A percentile compares a stretch with the other conserved stretches of the same genome.
Conservation (phyloP, 2,329 filamentous ascomycete genomes). For the Incumbomyces delicatus region DNA sequence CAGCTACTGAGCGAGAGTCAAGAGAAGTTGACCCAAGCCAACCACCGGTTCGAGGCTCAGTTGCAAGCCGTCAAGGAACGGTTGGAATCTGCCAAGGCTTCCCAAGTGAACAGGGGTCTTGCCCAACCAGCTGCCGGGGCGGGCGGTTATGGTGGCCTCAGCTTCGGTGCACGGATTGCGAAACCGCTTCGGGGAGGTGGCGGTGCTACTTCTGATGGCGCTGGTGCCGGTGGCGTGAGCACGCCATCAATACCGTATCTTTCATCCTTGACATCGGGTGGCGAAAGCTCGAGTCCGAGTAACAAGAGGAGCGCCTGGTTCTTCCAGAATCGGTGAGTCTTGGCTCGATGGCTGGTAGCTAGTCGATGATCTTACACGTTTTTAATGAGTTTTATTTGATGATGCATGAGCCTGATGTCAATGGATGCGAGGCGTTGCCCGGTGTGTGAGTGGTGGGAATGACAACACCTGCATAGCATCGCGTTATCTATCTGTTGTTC, state of each 20-base stretch:
- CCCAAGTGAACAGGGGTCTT: constrained; percentile 69
- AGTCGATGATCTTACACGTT: not conserved
- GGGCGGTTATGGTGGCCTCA: constrained; percentile 57
- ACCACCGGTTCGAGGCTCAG: constrained; percentile 97
- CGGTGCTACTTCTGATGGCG: constrained; percentile 19
- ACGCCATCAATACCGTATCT: constrained; percentile 26
- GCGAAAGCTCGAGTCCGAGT: constrained; percentile 46
- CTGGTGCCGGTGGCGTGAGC: constrained; percentile 26
- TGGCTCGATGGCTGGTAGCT: too few species aligned
- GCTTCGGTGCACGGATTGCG: constrained; percentile 47
- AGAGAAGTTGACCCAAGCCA: constrained; percentile 94
- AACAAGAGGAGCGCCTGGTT: constrained; percentile 54
- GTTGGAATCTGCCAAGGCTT: constrained; percentile 90
- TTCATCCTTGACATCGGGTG: constrained; percentile 55
- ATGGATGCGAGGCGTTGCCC: not conserved
- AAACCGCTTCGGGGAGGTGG: constrained; percentile 53
- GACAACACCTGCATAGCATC: too few species aligned
- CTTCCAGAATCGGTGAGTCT: constrained; percentile 27
- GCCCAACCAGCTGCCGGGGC: constrained; percentile 51
- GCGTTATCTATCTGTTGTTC: too few species aligned
- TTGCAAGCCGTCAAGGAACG: constrained; percentile 96
- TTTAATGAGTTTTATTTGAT: constrained; percentile 3
- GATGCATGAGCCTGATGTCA: constrained; percentile 3
- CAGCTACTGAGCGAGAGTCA: constrained; percentile 89
- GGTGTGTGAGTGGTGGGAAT: too few species aligned